Conservation (phyloP, 495 filamentous ascomycete species). For the Aspergillus taichungensis region DNA sequence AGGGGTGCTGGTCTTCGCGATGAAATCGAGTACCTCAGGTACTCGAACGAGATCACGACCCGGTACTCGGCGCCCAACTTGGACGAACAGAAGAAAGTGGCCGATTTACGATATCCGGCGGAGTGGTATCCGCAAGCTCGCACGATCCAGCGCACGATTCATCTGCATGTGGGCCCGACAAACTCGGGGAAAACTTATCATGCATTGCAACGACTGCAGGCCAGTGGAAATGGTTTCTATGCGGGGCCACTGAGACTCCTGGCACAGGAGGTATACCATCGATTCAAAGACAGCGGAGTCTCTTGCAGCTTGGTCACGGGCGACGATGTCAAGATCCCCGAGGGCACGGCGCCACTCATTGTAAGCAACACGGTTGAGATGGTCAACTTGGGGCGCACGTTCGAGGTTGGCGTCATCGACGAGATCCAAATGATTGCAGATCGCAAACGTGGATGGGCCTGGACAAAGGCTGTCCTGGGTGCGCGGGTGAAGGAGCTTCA, state of each 20-base stretch:
- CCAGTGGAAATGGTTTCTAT: constrained; percentile 70
- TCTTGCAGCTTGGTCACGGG: constrained; percentile 79
- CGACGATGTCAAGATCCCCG: constrained; percentile 65
- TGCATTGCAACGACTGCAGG: constrained; percentile 78
- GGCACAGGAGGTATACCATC: constrained; percentile 84
- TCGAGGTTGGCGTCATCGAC: constrained; percentile 93
- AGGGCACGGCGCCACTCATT: constrained; percentile 43
- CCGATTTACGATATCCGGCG: constrained; percentile 73
- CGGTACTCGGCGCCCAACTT: constrained; percentile 41
- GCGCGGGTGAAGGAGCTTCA: constrained; percentile 81
- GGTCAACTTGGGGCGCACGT: constrained; percentile 58
- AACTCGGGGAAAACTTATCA: constrained; percentile 99
- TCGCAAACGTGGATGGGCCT: constrained; percentile 80
- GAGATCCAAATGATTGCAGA: constrained; percentile 97
- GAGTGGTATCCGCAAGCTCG: constrained; percentile 89
- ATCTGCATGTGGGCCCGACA: constrained; percentile 93
- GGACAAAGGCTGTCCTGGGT: constrained; percentile 89
- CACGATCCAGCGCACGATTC: constrained; percentile 66
- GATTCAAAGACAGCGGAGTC: constrained; percentile 67
- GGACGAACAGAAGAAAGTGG: constrained; percentile 52
- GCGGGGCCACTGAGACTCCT: constrained; percentile 85
- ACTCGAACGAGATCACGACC: constrained; percentile 39
- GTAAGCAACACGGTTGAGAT: constrained; percentile 94
- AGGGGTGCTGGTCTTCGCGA: constrained; percentile 39
- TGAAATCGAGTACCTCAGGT: constrained; percentile 52